Percentiles rank a stretch among this genome's conserved stretches.
These are phyloP conservation scores for Pouteria campechiana DNA, from an alignment of 179 eudicot species.

Conservation along the genomic window DNA sequence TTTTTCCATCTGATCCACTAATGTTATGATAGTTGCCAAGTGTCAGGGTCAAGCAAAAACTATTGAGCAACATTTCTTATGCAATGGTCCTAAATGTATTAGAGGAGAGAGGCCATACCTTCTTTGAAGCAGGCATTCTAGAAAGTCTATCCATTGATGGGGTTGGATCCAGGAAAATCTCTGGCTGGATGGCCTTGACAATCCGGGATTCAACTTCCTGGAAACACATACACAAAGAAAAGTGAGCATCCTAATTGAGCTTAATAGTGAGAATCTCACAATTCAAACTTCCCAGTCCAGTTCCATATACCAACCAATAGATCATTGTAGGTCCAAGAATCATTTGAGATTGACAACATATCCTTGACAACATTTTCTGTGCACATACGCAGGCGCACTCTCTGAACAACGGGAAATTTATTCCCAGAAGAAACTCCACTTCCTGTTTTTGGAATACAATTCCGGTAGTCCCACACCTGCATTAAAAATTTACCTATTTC, in stretches of 20 bases:
- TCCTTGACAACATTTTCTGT: constrained; percentile 7
- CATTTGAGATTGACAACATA: constrained; percentile 2
- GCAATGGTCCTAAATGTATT: no score
- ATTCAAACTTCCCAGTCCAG: no score
- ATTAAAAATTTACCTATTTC: background rate
- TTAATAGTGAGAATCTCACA: no score
- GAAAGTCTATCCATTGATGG: background rate
- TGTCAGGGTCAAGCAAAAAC: no score
- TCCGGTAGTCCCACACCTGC: constrained; percentile 5
- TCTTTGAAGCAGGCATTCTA: background rate
- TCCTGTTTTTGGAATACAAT: background rate
- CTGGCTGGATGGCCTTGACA: constrained; percentile 6
- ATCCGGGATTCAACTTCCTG: constrained; percentile 6
- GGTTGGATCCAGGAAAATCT: constrained; percentile 6
- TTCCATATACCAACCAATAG: constrained; percentile 6
- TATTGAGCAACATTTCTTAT: no score
- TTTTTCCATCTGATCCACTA: no score
- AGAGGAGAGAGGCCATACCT: no score
- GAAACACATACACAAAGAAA: constrained; percentile 1
- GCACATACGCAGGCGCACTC: constrained; percentile 6
- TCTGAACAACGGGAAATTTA: background rate
- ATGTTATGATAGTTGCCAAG: no score
- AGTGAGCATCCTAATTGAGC: no score
- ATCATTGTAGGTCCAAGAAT: constrained; percentile 13
- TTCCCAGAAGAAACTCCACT: background rate